Evolutionary conservation across 1,139 yeast species (phyloP), one percentile per base, ranked within the genome.

Genomic region (Kurtzmaniella natalensis): DNA sequence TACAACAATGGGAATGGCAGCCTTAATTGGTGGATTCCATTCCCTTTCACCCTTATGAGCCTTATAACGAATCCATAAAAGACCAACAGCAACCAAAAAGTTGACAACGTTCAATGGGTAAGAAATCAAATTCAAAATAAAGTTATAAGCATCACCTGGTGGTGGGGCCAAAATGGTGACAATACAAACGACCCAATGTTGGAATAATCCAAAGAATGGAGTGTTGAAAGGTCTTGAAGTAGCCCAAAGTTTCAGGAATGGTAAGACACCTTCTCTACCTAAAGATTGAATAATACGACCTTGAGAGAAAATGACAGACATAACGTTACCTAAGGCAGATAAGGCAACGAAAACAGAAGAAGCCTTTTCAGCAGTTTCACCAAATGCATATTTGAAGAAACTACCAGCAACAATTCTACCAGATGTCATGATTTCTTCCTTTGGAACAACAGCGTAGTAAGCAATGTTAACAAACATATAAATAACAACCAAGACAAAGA

Each of bases 21-120:
- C 86, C 50, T 64, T 75, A 52, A 85, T 70, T 26, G 89, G 87
- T 31, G 95, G 92, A 34, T 72, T 66, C 95, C 95, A 86, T 36
- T 61, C 70, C 7, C 65, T 51, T 34, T 54, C 57, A 13, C 85
- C 82, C 51, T 70, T 76, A 39, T 57, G 52, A 33, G 65, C 66
- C 49, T 71, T 70, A 56, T 72, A 70, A 46, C 64, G 60, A 30
- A 68, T 47, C 37, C 47, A 65, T 35, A 70, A 54, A 45, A 68
- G 62, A 11, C 73, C 75, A 34, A 56, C 53, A 9, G 68, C 70
- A 31, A 70, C 57, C 25, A 55, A 61, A 28, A 71, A 61, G 57
- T 83, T 70, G 34, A 70, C 72, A 25, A 70, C 72, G 49, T 69
- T 70, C 53, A 70, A 67, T 35, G 75, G 75, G 47, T 70, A 70